These are phyloP conservation scores for Phytopythium boreale DNA, from an alignment of 352 stramenopile genomes.

Conservation along the genomic window DNA sequence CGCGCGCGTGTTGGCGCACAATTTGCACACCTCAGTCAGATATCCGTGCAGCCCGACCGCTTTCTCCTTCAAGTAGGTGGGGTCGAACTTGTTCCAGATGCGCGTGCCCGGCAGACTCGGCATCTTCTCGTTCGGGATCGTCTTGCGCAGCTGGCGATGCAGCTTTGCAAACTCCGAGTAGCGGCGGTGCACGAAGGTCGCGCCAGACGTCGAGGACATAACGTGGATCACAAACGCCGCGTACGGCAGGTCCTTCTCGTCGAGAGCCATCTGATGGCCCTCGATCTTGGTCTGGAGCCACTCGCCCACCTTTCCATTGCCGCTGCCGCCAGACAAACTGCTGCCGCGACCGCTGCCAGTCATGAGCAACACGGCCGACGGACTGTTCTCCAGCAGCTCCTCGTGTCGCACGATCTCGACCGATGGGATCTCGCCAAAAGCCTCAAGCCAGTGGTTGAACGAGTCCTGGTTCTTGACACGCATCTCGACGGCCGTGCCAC, in stretches of 20 bases:
- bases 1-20: conserved; percentile 66
- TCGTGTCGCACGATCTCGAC: conserved; percentile 65
- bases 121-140: conserved; percentile 78
- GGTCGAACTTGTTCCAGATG: conserved; percentile 86
- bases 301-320: conserved; percentile 31
- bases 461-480: conserved; percentile 69
- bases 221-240: conserved; percentile 82
- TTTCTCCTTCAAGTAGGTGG: conserved; percentile 79
- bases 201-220: conserved; percentile 55
- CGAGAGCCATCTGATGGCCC: conserved; percentile 57
- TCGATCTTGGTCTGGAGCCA: conserved; percentile 84
- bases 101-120: conserved; percentile 62
- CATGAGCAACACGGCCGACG: conserved; percentile 73
- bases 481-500: conserved; percentile 74
- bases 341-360: conserved; percentile 17
- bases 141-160: conserved; percentile 70
- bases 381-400: conserved; percentile 79
- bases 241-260: conserved; percentile 73
- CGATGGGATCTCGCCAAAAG: conserved; percentile 52
- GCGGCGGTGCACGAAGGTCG: conserved; percentile 66
- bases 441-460: conserved; percentile 73
- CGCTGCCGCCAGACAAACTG: conserved; percentile 1
- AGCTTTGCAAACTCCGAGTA: conserved; percentile 80
- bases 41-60: conserved; percentile 68
- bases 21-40: conserved; percentile 68